Conservation (phyloP, 2,329 filamentous ascomycete genomes). For the Talaromyces funiculosus region DNA sequence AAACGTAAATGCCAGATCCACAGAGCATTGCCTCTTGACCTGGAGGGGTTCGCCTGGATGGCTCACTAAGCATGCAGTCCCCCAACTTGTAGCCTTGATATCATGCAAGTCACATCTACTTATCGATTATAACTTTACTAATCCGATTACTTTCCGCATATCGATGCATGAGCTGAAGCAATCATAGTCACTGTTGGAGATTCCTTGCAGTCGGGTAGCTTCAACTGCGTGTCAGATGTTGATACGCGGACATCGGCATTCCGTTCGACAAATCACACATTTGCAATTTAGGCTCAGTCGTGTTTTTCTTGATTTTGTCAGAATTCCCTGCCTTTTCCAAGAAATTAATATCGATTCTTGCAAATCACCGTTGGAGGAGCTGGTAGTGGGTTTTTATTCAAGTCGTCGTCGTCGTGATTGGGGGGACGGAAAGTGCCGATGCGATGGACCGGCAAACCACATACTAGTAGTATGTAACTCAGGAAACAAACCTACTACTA, state of each 20-base stretch:
- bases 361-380: background rate
- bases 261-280: background rate
- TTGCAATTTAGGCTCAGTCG: background rate
- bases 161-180: background rate
- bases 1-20: background rate
- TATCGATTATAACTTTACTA: background rate
- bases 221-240: slow-evolving; percentile 7
- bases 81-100: background rate
- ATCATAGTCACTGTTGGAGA: background rate
- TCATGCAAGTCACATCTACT: background rate
- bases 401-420: background rate
- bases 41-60: background rate
- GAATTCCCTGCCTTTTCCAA: background rate
- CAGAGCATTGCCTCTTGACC: background rate
- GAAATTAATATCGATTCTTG: background rate
- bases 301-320: background rate
- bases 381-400: background rate
- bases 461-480: no score
- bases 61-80: background rate
- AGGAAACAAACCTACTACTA: background rate
- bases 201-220: slow-evolving; percentile 4
- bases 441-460: background rate
- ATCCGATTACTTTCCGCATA: background rate
- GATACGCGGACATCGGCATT: slow-evolving; percentile 3
- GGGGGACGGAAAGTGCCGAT: background rate